A percentile compares a stretch with the other conserved stretches of the same genome.
These are phyloP conservation scores for Cymbopogon citratus DNA, from an alignment of 176 grass and related monocot genomes.

Conservation along the genomic window DNA sequence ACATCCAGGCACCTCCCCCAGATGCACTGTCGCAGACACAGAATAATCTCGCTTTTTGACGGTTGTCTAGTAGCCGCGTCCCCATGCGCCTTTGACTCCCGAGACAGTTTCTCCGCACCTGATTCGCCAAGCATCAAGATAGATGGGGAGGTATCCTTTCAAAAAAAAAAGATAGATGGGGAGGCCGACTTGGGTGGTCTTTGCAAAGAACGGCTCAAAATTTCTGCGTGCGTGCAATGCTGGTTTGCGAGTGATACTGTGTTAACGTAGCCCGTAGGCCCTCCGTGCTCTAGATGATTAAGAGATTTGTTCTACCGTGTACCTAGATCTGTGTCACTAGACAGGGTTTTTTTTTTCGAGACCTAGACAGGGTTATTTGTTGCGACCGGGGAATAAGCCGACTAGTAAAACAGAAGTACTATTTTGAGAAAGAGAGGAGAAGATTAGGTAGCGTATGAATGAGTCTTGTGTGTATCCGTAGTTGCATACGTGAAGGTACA, in stretches of 20 bases:
- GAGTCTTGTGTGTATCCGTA: neutral
- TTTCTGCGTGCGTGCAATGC: neutral
- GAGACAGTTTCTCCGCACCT: neutral
- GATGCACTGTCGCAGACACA: neutral
- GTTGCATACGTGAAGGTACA: neutral
- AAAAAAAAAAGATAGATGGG: neutral
- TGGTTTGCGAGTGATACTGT: neutral
- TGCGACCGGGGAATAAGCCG: too few relatives aligned
- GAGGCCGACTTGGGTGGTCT: neutral
- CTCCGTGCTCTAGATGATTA: too few relatives aligned
- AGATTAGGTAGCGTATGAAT: too few relatives aligned
- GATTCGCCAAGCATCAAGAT: neutral
- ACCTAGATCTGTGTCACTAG: too few relatives aligned
- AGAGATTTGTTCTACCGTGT: too few relatives aligned
- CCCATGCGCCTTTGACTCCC: neutral
- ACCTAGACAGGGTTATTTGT: too few relatives aligned
- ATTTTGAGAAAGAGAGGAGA: too few relatives aligned
- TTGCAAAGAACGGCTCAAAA: neutral
- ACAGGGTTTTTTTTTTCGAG: too few relatives aligned
- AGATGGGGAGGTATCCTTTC: neutral
- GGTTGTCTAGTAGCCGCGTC: conserved; percentile 23
- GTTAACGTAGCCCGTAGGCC: too few relatives aligned
- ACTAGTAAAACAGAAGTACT: too few relatives aligned
- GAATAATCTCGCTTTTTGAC: neutral
- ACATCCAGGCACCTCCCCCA: conserved; percentile 3